Base-by-base conservation (phyloP, 2,329 filamentous ascomycete species). In the Dactylellina drechsleri region DNA sequence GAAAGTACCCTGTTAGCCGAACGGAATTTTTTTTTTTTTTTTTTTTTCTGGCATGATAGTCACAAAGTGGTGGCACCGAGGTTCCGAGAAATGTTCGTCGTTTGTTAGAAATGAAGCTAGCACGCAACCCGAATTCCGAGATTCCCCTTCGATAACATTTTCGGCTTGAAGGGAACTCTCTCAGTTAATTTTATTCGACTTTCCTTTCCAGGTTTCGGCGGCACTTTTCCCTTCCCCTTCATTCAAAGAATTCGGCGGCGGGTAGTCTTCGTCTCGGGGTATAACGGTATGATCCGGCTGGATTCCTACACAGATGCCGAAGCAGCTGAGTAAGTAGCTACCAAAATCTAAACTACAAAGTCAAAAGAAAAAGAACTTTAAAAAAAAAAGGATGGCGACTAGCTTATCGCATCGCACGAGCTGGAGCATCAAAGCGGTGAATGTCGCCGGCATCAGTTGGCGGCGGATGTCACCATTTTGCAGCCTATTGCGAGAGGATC, bases 401-500 rank as follows among this genome's bases (percentile, higher is more conserved):
- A 8, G 7, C 43, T 47, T 47, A 47, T 47, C 43, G 6, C 13
- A n/a, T 47, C 43, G 5, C 8, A 47, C 8, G 13, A 47, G 13
- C 43, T 5, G 43, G 43, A 47, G 13, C 13, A n/a, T 18, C 12
- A 13, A 41, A 65, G 40, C 45, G 26, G n/a, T 26, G 10, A 52
- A 28, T 16, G 8, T 8, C 56, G 15, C 10, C 18, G 56, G 41
- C 49, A 41, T 43, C 49, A 54, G 26, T 54, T 36, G 20, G 47
- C n/a, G 47, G 18, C 41, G 23, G 41, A 75, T 75, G 57, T 75
- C 71, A 75, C 71, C 71, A 75, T 68, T 67, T 68, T 23, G 15
- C 54, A 60, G 47, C 18, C 52, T 75, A 75, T 68, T 75, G 70
- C 62, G 70, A 74, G 62, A 74, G 70, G 41, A 75, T 75, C 71